These are phyloP conservation scores for Fusarium pseudonygamai DNA, from an alignment of 2,329 filamentous ascomycete species.

Conservation along the genomic window DNA sequence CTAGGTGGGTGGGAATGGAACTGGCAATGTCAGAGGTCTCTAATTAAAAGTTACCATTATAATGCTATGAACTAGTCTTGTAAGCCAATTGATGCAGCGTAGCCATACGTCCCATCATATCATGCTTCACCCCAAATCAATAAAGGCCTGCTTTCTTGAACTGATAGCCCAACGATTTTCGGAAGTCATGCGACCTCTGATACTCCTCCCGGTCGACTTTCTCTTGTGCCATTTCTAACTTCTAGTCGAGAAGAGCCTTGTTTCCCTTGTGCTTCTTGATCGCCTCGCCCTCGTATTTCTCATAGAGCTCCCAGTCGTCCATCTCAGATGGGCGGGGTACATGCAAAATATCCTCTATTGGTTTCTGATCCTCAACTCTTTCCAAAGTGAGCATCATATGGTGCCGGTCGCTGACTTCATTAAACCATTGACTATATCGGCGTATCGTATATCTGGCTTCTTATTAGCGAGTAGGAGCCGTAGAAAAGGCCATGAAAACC, in stretches of 20 bases:
- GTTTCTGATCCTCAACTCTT: slow-evolving; percentile 52
- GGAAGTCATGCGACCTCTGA: slow-evolving; percentile 41
- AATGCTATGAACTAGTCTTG: background rate
- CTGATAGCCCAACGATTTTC: slow-evolving; percentile 34
- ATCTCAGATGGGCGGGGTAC: slow-evolving; percentile 64
- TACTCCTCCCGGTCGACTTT: slow-evolving; percentile 42
- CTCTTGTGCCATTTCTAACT: slow-evolving; percentile 46
- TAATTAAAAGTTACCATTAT: background rate
- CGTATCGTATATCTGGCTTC: slow-evolving; percentile 57
- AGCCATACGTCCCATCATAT: background rate
- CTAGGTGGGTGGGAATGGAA: background rate
- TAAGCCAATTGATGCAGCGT: background rate
- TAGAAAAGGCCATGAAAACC: slow-evolving; percentile 30
- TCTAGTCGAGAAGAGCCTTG: slow-evolving; percentile 54
- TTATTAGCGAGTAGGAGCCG: slow-evolving; percentile 1
- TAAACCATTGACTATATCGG: slow-evolving; percentile 54
- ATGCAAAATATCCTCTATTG: slow-evolving; percentile 54
- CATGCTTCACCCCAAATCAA: background rate
- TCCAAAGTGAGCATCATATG: slow-evolving; percentile 58
- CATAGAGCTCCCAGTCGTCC: slow-evolving; percentile 65
- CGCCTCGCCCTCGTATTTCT: slow-evolving; percentile 56
- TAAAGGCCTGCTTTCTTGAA: slow-evolving; percentile 9
- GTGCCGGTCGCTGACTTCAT: slow-evolving; percentile 48
- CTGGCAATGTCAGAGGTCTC: background rate
- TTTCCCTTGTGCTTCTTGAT: slow-evolving; percentile 53